Percentiles rank a stretch among this genome's conserved stretches.
Evolutionary conservation across 2,329 filamentous ascomycete species (phyloP).

Genomic region (Metarhizium brunneum): DNA sequence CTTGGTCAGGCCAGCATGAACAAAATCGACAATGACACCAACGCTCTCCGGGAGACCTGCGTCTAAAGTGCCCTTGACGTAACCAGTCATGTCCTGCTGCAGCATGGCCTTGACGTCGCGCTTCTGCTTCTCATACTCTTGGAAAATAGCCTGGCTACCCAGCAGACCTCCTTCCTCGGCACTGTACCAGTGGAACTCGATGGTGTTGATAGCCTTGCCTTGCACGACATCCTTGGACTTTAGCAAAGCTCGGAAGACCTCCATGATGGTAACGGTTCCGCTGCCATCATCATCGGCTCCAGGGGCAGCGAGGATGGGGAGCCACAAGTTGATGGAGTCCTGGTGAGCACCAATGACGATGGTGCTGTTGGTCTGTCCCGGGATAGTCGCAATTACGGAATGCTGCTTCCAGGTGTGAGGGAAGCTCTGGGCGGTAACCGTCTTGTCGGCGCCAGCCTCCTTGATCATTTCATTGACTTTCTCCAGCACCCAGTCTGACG

Average conservation of each 20-base stretch:
- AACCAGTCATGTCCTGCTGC: conserved; percentile 97
- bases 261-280: conserved; percentile 88
- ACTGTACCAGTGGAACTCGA: conserved; percentile 96
- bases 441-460: conserved; percentile 58
- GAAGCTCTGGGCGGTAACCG: conserved; percentile 65
- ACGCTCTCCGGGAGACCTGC: conserved; percentile 77
- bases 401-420: conserved; percentile 80
- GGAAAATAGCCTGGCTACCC: conserved; percentile 84
- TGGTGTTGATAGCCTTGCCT: conserved; percentile 70
- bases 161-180: conserved; percentile 83
- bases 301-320: conserved; percentile 76
- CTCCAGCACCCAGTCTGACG: conserved; percentile 75
- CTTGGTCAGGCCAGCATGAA: conserved; percentile 69
- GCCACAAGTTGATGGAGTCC: conserved; percentile 88
- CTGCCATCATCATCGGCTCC: conserved; percentile 95
- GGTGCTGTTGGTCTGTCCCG: conserved; percentile 74
- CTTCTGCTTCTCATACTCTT: conserved; percentile 61
- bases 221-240: conserved; percentile 58
- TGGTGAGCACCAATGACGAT: conserved; percentile 88
- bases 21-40: conserved; percentile 87
- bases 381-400: conserved; percentile 85
- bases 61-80: conserved; percentile 71
- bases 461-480: conserved; percentile 65
- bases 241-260: conserved; percentile 76
- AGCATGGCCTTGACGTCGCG: conserved; percentile 90